Conservation (phyloP, 495 filamentous ascomycete species). For the Penicillium coffeae region DNA sequence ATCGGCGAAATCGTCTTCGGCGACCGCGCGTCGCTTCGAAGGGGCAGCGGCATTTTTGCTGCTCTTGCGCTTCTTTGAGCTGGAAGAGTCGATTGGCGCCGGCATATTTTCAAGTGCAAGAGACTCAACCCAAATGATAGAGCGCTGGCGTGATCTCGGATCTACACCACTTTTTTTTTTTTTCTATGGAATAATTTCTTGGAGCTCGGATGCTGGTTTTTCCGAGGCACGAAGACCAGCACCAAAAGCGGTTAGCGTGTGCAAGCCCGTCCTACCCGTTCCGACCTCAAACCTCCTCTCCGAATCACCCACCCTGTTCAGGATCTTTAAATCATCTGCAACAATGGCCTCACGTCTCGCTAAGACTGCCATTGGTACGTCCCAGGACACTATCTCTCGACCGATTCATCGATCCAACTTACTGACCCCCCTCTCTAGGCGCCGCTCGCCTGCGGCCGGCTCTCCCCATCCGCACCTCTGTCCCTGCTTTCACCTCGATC, state of each 20-base stretch:
- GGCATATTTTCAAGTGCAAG: constrained; percentile 28
- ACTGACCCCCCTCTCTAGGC: constrained; percentile 52
- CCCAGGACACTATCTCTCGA: neutral
- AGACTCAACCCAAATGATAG: neutral
- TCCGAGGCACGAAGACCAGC: constrained; percentile 52
- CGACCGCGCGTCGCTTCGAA: constrained; percentile 45
- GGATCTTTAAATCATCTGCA: constrained; percentile 34
- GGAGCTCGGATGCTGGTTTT: constrained; percentile 39
- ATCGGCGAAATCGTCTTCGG: constrained; percentile 43
- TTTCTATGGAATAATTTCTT: constrained; percentile 27
- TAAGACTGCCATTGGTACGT: constrained; percentile 87
- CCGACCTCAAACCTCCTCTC: constrained; percentile 48
- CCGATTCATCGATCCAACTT: constrained; percentile 13
- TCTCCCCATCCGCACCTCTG: constrained; percentile 65
- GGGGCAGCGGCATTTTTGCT: constrained; percentile 31
- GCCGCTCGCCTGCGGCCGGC: constrained; percentile 83
- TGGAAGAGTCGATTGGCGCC: constrained; percentile 15
- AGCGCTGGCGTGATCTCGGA: constrained; percentile 15
- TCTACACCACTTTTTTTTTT: constrained; percentile 16
- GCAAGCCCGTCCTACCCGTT: constrained; percentile 79
- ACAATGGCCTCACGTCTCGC: constrained; percentile 95
- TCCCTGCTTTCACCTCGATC: constrained; percentile 61
- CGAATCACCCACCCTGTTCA: constrained; percentile 41
- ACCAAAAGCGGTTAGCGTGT: constrained; percentile 75
- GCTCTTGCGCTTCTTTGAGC: constrained; percentile 44